A percentile compares a stretch with the other conserved stretches of the same genome.
phyloP scores from a whole-genome alignment of 441 rosid genomes.

The Lagerstroemia fauriei region DNA sequence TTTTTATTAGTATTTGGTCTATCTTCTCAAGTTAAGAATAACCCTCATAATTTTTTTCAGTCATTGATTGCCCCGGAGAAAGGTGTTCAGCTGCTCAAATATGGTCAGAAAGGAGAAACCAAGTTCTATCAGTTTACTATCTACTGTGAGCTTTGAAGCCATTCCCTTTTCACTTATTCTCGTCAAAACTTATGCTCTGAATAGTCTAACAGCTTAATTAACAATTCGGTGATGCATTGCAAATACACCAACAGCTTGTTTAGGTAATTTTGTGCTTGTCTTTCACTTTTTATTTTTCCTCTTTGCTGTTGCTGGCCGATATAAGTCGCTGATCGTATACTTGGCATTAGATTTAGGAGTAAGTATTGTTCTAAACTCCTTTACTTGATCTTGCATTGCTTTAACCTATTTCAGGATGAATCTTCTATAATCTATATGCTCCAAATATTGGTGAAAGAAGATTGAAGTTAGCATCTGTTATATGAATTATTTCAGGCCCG shows the following conservation, averaged over 20 bases:
- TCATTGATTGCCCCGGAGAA: slow-evolving; percentile 78
- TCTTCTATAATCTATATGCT: slow-evolving; percentile 85
- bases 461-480: slow-evolving; percentile 76
- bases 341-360: neutral
- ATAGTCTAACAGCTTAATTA: neutral
- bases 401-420: slow-evolving; percentile 66
- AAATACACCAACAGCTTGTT: neutral
- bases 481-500: slow-evolving; percentile 87
- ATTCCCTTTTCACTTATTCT: neutral
- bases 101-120: slow-evolving; percentile 95
- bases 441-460: slow-evolving; percentile 78
- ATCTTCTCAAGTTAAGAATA: neutral
- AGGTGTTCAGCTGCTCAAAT: slow-evolving; percentile 86
- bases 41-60: slow-evolving; percentile 42
- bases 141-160: slow-evolving; percentile 59
- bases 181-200: neutral
- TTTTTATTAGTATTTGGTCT: neutral
- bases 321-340: too few relatives aligned
- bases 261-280: neutral
- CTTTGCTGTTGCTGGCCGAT: neutral
- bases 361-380: too few relatives aligned
- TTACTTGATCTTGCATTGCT: neutral
- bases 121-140: slow-evolving; percentile 83
- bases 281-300: too few relatives aligned
- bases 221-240: too few relatives aligned